A percentile compares a stretch with the other conserved stretches of the same genome.
Conservation (phyloP, 2,329 filamentous ascomycete species). For the Ophiosphaerella herpotricha region DNA sequence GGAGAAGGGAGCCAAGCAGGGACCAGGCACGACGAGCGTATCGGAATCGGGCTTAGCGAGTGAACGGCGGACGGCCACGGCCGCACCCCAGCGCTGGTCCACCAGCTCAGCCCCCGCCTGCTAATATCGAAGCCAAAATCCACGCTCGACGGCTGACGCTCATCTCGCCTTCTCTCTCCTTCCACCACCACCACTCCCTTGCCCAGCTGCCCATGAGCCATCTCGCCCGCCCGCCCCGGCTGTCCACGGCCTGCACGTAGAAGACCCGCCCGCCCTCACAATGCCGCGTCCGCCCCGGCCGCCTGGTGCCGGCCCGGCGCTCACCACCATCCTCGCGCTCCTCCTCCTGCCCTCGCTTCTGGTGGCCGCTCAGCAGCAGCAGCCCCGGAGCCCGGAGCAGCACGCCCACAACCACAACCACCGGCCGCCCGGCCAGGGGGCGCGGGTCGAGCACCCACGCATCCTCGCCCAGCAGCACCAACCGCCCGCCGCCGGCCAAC, state of each 20-base stretch:
- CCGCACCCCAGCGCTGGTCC: constrained; percentile 16
- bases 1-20: constrained; percentile 5
- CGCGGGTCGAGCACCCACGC: constrained; percentile 20
- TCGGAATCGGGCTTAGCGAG: constrained; percentile 9
- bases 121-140: constrained; percentile 26
- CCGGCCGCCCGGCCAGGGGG: constrained; percentile 33
- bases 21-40: constrained; percentile 11
- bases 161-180: constrained; percentile 3
- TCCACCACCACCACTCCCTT: constrained; percentile 15
- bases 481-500: constrained; percentile 24
- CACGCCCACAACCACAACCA: constrained; percentile 22
- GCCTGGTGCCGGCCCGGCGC: constrained; percentile 45
- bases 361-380: constrained; percentile 50
- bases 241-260: constrained; percentile 34
- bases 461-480: constrained; percentile 1
- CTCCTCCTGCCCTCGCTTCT: constrained; percentile 43
- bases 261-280: constrained; percentile 20
- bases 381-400: constrained; percentile 27
- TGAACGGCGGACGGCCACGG: constrained; percentile 12
- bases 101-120: constrained; percentile 29
- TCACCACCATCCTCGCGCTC: constrained; percentile 42
- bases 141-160: constrained; percentile 3
- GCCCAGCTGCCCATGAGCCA: constrained; percentile 36
- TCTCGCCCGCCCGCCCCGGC: constrained; percentile 34
- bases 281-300: constrained; percentile 49